A percentile compares a stretch with the other conserved stretches of the same genome.
Conservation (phyloP, 164 flowering plant genomes). For the Akebia trifoliata region DNA sequence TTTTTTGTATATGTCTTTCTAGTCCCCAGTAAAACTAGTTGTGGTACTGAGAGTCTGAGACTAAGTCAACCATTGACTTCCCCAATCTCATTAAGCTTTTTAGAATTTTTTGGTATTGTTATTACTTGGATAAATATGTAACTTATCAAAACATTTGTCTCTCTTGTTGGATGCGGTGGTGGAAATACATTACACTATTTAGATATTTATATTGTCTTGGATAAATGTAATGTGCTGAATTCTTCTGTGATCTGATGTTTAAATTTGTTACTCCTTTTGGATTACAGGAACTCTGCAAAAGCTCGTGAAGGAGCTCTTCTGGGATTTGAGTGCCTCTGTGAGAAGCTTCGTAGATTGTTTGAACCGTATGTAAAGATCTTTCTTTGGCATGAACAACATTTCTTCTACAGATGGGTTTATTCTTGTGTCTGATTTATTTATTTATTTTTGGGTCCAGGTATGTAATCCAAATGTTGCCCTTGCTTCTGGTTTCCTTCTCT, state of each 20-base stretch:
- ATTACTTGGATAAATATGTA: too few species aligned
- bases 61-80: too few species aligned
- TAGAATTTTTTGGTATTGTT: too few species aligned
- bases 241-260: background rate
- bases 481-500: conserved; percentile 89
- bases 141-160: too few species aligned
- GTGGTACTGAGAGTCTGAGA: too few species aligned
- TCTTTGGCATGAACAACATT: background rate
- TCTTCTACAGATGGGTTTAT: background rate
- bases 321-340: conserved; percentile 97
- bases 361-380: conserved; percentile 70
- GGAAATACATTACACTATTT: background rate
- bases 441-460: conserved; percentile 47
- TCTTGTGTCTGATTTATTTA: background rate
- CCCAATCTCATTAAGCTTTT: too few species aligned
- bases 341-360: conserved; percentile 87
- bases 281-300: conserved; percentile 83
- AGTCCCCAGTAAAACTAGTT: too few species aligned
- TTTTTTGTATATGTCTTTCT: too few species aligned
- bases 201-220: background rate
- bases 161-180: background rate
- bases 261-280: background rate
- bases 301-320: conserved; percentile 92
- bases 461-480: conserved; percentile 88
- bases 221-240: background rate